Evolutionary conservation across 345 rosid genomes (phyloP), one percentile per base, ranked within the genome.

Genomic region (Sisymbrium altissimum): DNA sequence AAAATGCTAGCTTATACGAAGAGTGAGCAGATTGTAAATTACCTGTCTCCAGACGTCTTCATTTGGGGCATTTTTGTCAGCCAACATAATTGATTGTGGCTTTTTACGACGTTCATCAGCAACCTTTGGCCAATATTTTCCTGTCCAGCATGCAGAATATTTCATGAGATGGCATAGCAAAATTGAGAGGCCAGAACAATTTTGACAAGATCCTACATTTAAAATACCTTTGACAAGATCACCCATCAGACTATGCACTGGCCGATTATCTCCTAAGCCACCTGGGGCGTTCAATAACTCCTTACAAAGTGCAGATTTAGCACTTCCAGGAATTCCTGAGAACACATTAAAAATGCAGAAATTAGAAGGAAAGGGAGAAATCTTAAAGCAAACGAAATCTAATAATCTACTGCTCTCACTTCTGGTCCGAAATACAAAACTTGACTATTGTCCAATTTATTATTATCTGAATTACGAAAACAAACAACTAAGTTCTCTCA

Each of bases 41-140:
- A 91, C 99, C 97, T 87, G 97, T 78, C 84, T 86, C 99, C 99
- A 95, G 76, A 95, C 99, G 81, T 95, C 96, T 82, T 92, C 99
- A 77, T 95, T 92, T 62, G 99, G 99, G 49, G 99, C 99, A 87
- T 95, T 95, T 82, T 95, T 95, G 80, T 95, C 99, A 21, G 97
- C 99, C 73, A 95, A 88, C 84, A 87, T 81, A 76, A 95, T 84
- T n/a, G 97, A 95, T 68, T 85, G 81, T 33, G 97, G 97, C 68
- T 78, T 92, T 80, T 71, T 84, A 82, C 82, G 82, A 50, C 75
- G 74, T 75, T 87, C 96, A 14, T 92, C 89, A 60, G 96, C 89
- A 79, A 95, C 86, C 78, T 81, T 89, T 74, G 72, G 87, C 99
- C 99, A 95, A 68, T 89, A 95, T 84, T 46, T 88, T 77, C 96